Evolutionary conservation across 495 filamentous ascomycete genomes (phyloP), one percentile per base, ranked within the genome.

Genomic region (Mycothermus thermophilus): DNA sequence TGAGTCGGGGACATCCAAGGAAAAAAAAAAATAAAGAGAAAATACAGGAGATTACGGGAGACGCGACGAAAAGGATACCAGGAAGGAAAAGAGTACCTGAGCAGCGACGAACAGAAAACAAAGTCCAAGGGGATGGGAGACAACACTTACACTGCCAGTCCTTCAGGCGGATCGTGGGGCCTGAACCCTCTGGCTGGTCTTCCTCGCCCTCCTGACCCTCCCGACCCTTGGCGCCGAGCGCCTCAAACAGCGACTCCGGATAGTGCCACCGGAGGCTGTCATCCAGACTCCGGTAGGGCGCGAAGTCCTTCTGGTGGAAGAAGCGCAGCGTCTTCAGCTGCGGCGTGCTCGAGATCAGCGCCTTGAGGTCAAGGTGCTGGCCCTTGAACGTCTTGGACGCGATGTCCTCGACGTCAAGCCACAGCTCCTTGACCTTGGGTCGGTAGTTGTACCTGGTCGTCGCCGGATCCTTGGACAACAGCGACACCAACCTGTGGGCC

Each of bases 361-460:
- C 38, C 15, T 41, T 30, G 5, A 73, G 42, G 38, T 66, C 59
- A 19, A 74, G 42, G 14, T 52, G 56, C 2, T 55, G 57, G 21
- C 54, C 55, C 15, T 37, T 50, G 26, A 48, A 40, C 19, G 47
- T 48, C 39, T 49, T 51, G 23, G 45, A 34, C 9, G 46, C 55
- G 14, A 59, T 46, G 5, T 49, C 37, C 5, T 37, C 44, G 3
- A 78, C 79, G 39, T 87, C 77, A 5, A 90, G 58, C 30, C 71
- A 63, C 24, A 93, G 50, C 30, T 75, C 67, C 44, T 77, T 67
- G 28, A 88, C 65, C 57, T 90, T 90, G 30, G 60, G 63, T 6
- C 64, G 53, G 52, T 92, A 79, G 12, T 67, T 62, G 35, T 60
- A 58, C 14, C 43, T 35, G 1, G 60, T 59, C 42, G 59, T 29